These are phyloP conservation scores for Iris macrosiphon DNA, from an alignment of 106 monocot genomes.

Conservation along the genomic window DNA sequence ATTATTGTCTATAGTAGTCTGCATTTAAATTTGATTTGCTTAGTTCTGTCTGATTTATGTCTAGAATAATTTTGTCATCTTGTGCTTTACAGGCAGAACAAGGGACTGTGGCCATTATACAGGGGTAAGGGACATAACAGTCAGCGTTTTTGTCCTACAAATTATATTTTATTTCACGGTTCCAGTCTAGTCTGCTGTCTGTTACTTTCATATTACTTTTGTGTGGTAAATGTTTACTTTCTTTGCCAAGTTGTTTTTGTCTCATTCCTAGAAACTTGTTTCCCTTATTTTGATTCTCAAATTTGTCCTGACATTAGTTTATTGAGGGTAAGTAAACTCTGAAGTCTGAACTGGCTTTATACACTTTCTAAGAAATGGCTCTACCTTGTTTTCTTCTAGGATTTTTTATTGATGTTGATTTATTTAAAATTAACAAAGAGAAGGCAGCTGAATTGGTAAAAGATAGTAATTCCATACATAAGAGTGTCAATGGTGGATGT, in stretches of 20 bases:
- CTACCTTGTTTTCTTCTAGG: slow-evolving; percentile 41
- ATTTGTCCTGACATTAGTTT: too few relatives aligned
- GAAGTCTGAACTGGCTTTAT: too few relatives aligned
- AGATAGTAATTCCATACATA: slow-evolving; percentile 38
- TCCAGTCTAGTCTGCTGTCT: neutral
- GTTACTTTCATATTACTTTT: neutral
- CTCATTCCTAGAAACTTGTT: too few relatives aligned
- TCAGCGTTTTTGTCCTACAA: neutral
- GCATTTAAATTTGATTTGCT: neutral
- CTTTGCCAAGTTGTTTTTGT: neutral
- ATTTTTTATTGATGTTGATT: slow-evolving; percentile 88
- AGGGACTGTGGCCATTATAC: slow-evolving; percentile 89
- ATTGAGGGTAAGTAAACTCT: too few relatives aligned
- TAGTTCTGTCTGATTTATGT: neutral
- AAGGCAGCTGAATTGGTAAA: slow-evolving; percentile 48
- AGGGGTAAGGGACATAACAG: slow-evolving; percentile 84
- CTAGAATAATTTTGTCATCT: too few relatives aligned
- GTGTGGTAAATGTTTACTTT: neutral
- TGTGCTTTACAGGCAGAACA: slow-evolving; percentile 61
- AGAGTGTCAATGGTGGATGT: slow-evolving; percentile 28
- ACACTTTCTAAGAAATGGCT: too few relatives aligned
- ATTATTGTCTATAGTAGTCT: neutral
- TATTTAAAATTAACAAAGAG: slow-evolving; percentile 78
- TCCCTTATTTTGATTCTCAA: too few relatives aligned
- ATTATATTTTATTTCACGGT: neutral